phyloP scores from a whole-genome alignment of 192 early-diverging fungal genomes.

The Umbelopsis sp. region DNA sequence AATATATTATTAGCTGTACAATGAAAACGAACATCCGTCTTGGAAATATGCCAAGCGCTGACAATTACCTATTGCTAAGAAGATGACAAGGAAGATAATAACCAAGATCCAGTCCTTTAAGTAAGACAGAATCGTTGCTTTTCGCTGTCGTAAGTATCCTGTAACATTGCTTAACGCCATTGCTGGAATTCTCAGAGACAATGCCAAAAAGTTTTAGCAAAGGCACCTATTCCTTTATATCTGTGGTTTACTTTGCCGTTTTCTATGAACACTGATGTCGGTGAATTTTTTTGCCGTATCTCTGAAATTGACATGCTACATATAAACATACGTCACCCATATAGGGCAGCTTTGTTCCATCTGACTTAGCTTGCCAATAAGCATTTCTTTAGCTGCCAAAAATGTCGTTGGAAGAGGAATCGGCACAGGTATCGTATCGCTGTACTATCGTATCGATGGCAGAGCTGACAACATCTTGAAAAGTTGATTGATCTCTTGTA shows the following conservation, averaged over 20 bases:
- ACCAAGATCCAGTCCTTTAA: slow-evolving; percentile 10
- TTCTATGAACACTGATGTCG: not conserved
- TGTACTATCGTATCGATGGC: not conserved
- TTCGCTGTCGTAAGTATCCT: not conserved
- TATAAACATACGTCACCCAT: too few relatives aligned
- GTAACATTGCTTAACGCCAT: not conserved
- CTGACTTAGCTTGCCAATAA: not conserved
- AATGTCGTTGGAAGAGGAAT: slow-evolving; percentile 2
- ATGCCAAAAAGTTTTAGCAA: too few relatives aligned
- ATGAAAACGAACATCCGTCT: too few relatives aligned
- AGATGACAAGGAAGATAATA: slow-evolving; percentile 5
- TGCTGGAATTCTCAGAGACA: not conserved
- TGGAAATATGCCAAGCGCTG: too few relatives aligned
- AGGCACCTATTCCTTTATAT: not conserved
- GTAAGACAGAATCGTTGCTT: slow-evolving; percentile 2
- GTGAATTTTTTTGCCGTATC: not conserved
- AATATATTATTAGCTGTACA: too few relatives aligned
- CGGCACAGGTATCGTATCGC: not conserved
- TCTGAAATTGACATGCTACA: not conserved
- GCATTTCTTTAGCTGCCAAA: not conserved
- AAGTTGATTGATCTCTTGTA: too few relatives aligned
- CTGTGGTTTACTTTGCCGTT: not conserved
- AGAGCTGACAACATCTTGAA: not conserved
- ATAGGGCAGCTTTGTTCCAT: too few relatives aligned
- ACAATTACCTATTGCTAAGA: slow-evolving; percentile 8